Percentiles rank a stretch among this genome's conserved stretches.
Evolutionary conservation across 2,329 filamentous ascomycete genomes (phyloP).

Genomic region (Arthrocladium fulminans): DNA sequence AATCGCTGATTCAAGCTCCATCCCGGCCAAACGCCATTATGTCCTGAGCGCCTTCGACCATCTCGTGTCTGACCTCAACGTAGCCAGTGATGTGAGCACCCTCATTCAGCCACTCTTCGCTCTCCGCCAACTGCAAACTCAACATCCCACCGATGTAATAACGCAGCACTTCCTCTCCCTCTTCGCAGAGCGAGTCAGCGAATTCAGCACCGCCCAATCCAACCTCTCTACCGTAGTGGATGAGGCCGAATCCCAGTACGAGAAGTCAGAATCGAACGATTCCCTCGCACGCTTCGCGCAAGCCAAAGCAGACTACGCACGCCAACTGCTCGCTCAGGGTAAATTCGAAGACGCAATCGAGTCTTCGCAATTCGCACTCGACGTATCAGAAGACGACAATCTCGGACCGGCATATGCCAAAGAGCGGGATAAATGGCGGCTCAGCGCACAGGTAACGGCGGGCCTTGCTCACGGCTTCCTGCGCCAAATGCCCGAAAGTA

Average conservation of each 20-base stretch:
- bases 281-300: constrained; percentile 70
- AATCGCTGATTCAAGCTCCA: constrained; percentile 68
- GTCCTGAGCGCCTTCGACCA: constrained; percentile 74
- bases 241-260: constrained; percentile 70
- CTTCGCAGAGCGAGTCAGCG: constrained; percentile 70
- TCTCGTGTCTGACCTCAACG: constrained; percentile 50
- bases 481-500: constrained; percentile 56
- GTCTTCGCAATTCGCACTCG: constrained; percentile 70
- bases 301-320: constrained; percentile 75
- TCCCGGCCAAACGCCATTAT: constrained; percentile 69
- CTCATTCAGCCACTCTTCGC: constrained; percentile 84
- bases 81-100: constrained; percentile 35
- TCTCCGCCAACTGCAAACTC: constrained; percentile 66
- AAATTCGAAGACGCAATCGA: constrained; percentile 62
- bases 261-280: constrained; percentile 66
- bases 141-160: constrained; percentile 61
- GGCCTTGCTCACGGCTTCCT: constrained; percentile 74
- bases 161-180: constrained; percentile 71
- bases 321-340: constrained; percentile 65
- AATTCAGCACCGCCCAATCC: constrained; percentile 54
- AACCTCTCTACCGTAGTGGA: constrained; percentile 59
- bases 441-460: constrained; percentile 78
- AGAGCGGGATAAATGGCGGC: constrained; percentile 58
- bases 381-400: constrained; percentile 65
- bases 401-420: constrained; percentile 54